A percentile compares a stretch with the other conserved stretches of the same genome.
Conservation (phyloP, 1,139 yeast species). For the Geotrichum bryndzae region DNA sequence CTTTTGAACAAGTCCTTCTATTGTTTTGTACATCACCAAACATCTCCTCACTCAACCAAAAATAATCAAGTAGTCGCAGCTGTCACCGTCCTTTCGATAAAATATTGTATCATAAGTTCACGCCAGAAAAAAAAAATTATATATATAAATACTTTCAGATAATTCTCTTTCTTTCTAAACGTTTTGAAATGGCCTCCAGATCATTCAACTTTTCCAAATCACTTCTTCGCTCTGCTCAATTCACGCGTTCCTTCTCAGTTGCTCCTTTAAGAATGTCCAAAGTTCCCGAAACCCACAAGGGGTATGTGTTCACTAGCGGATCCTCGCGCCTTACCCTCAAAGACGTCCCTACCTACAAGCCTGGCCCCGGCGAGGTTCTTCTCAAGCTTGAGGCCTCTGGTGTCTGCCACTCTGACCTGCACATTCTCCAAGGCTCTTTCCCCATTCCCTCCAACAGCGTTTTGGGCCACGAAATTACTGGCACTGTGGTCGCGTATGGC, state of each 20-base stretch:
- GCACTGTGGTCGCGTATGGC: constrained; percentile 43
- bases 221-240: neutral
- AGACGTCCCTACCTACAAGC: constrained; percentile 38
- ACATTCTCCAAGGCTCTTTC: constrained; percentile 37
- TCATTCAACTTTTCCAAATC: neutral
- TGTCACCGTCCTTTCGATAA: too few species aligned
- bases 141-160: neutral
- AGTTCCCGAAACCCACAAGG: constrained; percentile 15
- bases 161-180: neutral
- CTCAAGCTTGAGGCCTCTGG: constrained; percentile 50
- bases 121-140: too few species aligned
- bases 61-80: too few species aligned
- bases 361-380: constrained; percentile 39
- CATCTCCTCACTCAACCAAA: too few species aligned
- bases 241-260: neutral
- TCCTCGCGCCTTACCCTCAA: constrained; percentile 1
- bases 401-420: constrained; percentile 48
- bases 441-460: constrained; percentile 35
- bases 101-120: too few species aligned
- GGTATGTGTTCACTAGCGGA: constrained; percentile 5
- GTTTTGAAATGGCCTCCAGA: neutral
- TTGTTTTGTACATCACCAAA: too few species aligned
- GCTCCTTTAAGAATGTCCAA: neutral
- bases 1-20: too few species aligned
- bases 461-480: constrained; percentile 58